Base-by-base conservation (phyloP, 2,329 filamentous ascomycete species). In the Sporothrix pallida region DNA sequence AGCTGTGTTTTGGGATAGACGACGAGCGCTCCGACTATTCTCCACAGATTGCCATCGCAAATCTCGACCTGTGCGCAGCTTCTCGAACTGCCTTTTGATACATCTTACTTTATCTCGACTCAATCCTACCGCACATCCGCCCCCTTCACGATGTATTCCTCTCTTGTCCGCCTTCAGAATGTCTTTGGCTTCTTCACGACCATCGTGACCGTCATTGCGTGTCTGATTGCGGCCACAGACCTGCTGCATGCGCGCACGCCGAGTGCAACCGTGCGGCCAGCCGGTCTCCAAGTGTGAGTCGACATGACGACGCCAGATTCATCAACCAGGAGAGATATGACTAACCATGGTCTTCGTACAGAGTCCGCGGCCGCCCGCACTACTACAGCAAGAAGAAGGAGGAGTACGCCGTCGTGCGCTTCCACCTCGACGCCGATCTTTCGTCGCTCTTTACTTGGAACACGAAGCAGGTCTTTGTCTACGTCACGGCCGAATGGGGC, bases 121-220 rank as follows among this genome's bases (percentile, higher is more conserved):
- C 23, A 20, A 20, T 10, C 46, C 23, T 12, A 8, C 63, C 15
- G 12, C 1, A 1, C n/a, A 31, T 62, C 42, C 15, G 7, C 31
- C 5, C 58, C 23, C 44, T 8, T 80, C 84, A 87, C 75, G 75
- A 98, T 99, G 96, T 92, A 98, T 84, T 97, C 93, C 80, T 89
- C 92, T 65, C 84, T 97, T 68, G 94, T 93, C 76, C 93, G 96
- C 78, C 83, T 92, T 77, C 96, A 99, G 83, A 95, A 94, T 84
- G 91, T 94, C 82, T 99, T 99, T 82, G 94, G 96, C 83, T 98
- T 97, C 89, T 98, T 98, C 87, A 98, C 96, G 20, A 97, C 94
- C 37, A 94, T 98, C 76, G 92, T 92, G 73, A 96, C 97, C 80
- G 89, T 89, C 74, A 88, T 98, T 72, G 95, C 90, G 71, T 89